Conservation (phyloP, 768 basidiomycete genomes). For the Tricholoma bakamatsutake region DNA sequence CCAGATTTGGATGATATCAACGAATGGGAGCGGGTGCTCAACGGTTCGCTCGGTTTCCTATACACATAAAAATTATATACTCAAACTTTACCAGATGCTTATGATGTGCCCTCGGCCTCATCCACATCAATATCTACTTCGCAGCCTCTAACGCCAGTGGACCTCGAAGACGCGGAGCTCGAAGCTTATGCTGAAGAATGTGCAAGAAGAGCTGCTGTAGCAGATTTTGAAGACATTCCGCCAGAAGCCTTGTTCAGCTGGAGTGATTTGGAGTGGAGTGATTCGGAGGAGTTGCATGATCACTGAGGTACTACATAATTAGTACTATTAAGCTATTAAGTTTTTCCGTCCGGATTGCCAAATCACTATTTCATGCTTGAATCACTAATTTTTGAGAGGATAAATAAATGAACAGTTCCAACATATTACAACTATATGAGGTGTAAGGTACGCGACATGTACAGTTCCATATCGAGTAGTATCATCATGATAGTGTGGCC, state of each 20-base stretch:
- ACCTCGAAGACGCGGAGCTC: slow-evolving; percentile 52
- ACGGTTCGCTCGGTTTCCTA: slow-evolving; percentile 25
- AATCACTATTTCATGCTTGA: too few species aligned
- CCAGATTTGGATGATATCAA: slow-evolving; percentile 61
- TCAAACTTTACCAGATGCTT: background rate
- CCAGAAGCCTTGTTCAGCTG: slow-evolving; percentile 34
- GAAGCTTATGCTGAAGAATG: slow-evolving; percentile 54
- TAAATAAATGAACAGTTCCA: too few species aligned
- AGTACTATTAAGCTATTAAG: too few species aligned
- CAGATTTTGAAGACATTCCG: slow-evolving; percentile 43
- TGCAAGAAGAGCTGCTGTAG: slow-evolving; percentile 30
- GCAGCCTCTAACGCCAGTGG: slow-evolving; percentile 31
- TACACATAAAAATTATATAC: background rate
- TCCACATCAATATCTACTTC: background rate
- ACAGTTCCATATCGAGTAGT: too few species aligned
- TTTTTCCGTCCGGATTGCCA: too few species aligned
- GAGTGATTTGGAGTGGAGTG: slow-evolving; percentile 31
- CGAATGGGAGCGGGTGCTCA: slow-evolving; percentile 55
- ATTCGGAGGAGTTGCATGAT: slow-evolving; percentile 21
- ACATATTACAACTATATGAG: too few species aligned
- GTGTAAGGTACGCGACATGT: too few species aligned
- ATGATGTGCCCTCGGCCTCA: background rate
- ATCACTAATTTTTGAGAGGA: too few species aligned
- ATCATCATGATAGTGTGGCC: too few species aligned
- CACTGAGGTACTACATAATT: background rate